Evolutionary conservation across 2,329 filamentous ascomycete genomes (phyloP).

Genomic region (Thermoascus crustaceus): DNA sequence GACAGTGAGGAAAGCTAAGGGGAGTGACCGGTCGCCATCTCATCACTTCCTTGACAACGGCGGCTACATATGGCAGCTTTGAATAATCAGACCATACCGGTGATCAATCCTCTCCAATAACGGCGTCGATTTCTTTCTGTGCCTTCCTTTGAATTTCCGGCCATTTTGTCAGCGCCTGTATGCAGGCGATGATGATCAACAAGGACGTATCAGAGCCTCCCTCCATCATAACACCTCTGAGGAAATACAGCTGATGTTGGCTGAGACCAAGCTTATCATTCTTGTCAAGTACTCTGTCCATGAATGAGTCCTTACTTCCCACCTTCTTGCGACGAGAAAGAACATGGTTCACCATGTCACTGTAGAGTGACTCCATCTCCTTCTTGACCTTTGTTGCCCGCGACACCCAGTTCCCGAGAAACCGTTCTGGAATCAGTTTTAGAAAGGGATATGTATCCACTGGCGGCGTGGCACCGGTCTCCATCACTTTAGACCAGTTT

Average conservation of each 20-base stretch:
- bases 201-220: slow-evolving; percentile 35
- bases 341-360: slow-evolving; percentile 27
- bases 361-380: slow-evolving; percentile 37
- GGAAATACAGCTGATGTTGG: slow-evolving; percentile 35
- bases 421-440: slow-evolving; percentile 34
- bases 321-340: slow-evolving; percentile 21
- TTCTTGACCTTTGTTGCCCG: slow-evolving; percentile 30
- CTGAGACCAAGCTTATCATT: slow-evolving; percentile 21
- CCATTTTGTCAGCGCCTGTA: slow-evolving; percentile 43
- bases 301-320: slow-evolving; percentile 24
- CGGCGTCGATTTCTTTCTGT: slow-evolving; percentile 42
- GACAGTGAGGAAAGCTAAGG: slow-evolving; percentile 45
- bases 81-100: slow-evolving; percentile 43
- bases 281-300: slow-evolving; percentile 41
- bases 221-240: slow-evolving; percentile 34
- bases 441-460: slow-evolving; percentile 42
- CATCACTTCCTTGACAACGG: slow-evolving; percentile 49
- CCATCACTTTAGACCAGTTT: slow-evolving; percentile 38
- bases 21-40: slow-evolving; percentile 49
- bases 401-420: slow-evolving; percentile 34
- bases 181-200: slow-evolving; percentile 22
- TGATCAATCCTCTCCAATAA: slow-evolving; percentile 41
- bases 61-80: slow-evolving; percentile 46
- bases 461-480: slow-evolving; percentile 42
- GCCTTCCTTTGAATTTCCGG: slow-evolving; percentile 20